Evolutionary conservation across 2,329 filamentous ascomycete genomes (phyloP).

Genomic region (Aspergillus clavatus): DNA sequence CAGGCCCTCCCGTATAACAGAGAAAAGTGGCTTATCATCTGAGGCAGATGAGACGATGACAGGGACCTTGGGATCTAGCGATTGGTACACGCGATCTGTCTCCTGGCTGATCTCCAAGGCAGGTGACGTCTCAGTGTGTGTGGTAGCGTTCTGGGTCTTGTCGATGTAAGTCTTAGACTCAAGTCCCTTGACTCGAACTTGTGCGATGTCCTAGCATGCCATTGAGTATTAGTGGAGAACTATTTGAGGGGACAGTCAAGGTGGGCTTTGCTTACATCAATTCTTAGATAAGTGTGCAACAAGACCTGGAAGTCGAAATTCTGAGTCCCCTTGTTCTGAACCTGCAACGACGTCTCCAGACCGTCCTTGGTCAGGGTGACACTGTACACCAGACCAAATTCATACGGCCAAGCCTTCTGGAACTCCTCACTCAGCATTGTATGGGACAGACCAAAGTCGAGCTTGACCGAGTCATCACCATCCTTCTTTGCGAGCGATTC

Average conservation of each 20-base stretch:
- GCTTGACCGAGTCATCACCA: constrained; percentile 70
- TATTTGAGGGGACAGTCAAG: not conserved
- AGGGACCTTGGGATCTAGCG: constrained; percentile 49
- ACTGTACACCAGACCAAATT: constrained; percentile 88
- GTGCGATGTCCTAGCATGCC: constrained; percentile 66
- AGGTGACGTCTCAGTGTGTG: constrained; percentile 60
- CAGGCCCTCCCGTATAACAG: constrained; percentile 77
- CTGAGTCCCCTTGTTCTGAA: constrained; percentile 79
- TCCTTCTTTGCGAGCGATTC: constrained; percentile 35
- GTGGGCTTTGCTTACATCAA: constrained; percentile 57
- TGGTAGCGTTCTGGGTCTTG: constrained; percentile 66
- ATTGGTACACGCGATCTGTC: constrained; percentile 81
- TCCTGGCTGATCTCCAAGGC: constrained; percentile 68
- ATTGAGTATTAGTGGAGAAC: not conserved
- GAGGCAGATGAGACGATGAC: constrained; percentile 40
- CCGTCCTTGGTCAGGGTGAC: constrained; percentile 73
- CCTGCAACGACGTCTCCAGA: constrained; percentile 74
- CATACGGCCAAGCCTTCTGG: constrained; percentile 72
- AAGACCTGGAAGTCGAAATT: constrained; percentile 88
- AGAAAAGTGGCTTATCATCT: constrained; percentile 59
- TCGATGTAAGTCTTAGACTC: constrained; percentile 72
- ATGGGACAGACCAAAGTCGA: constrained; percentile 87
- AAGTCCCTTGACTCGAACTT: constrained; percentile 69
- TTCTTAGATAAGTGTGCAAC: constrained; percentile 81
- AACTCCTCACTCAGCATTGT: constrained; percentile 64